Percentiles rank a stretch among this genome's conserved stretches.
phyloP scores from a whole-genome alignment of 495 filamentous ascomycete species.

The Xeromyces bisporus region DNA sequence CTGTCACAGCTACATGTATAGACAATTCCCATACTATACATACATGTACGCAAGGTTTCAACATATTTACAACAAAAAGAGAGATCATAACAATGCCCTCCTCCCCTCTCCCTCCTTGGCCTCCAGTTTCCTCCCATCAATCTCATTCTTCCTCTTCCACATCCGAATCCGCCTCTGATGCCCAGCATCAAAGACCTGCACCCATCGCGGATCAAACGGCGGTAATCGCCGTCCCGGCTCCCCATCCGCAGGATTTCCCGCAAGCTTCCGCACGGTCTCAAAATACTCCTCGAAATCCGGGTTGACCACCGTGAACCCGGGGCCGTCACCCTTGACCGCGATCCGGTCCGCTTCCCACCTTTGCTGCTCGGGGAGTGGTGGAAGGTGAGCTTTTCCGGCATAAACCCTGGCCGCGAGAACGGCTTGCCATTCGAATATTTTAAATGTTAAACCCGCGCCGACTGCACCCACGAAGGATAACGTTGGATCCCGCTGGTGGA shows the following conservation, averaged over 20 bases:
- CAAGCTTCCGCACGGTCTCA: slow-evolving; percentile 27
- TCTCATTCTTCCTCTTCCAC: slow-evolving; percentile 27
- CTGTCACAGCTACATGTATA: no score
- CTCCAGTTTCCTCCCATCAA: slow-evolving; percentile 5
- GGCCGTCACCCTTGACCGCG: slow-evolving; percentile 29
- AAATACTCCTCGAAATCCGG: slow-evolving; percentile 42
- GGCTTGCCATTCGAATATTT: slow-evolving; percentile 44
- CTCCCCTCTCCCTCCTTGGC: neutral
- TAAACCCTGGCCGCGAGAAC: slow-evolving; percentile 38
- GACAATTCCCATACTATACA: no score
- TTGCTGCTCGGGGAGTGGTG: slow-evolving; percentile 22
- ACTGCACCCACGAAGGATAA: slow-evolving; percentile 27
- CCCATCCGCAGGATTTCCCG: slow-evolving; percentile 23
- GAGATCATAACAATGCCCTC: no score
- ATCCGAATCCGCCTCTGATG: slow-evolving; percentile 32
- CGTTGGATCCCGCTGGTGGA: slow-evolving; percentile 26
- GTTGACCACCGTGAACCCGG: slow-evolving; percentile 30
- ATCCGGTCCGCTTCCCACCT: slow-evolving; percentile 37
- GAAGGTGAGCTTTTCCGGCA: slow-evolving; percentile 32
- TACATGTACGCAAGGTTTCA: no score
- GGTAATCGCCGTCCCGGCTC: slow-evolving; percentile 27
- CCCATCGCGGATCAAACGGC: slow-evolving; percentile 29
- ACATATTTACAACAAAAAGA: no score
- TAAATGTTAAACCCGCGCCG: slow-evolving; percentile 39
- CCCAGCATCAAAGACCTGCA: slow-evolving; percentile 29